Percentiles rank a stretch among this genome's conserved stretches.
Conservation (phyloP, 1,284 basidiomycete species). For the Leucoagaricus sp. region DNA sequence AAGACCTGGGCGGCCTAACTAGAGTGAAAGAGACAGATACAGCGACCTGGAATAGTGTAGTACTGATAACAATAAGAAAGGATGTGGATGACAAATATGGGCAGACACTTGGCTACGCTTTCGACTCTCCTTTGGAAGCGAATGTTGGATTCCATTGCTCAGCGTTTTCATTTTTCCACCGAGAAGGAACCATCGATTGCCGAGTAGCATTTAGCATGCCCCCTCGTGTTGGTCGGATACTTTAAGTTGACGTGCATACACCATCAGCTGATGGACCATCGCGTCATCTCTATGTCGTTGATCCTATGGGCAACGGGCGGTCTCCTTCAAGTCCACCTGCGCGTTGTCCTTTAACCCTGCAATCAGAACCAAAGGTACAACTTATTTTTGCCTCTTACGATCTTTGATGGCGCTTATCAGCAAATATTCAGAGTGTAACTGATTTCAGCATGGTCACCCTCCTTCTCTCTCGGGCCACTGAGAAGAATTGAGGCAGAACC, state of each 20-base stretch:
- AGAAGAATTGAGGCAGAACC: neutral
- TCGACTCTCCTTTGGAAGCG: neutral
- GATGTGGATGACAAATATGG: neutral
- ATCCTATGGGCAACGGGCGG: too few relatives aligned
- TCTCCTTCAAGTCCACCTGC: slow-evolving; percentile 1
- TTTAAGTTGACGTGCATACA: too few relatives aligned
- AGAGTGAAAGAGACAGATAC: neutral
- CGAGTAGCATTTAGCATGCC: too few relatives aligned
- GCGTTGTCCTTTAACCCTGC: neutral
- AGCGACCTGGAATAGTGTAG: too few relatives aligned
- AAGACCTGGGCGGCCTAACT: neutral
- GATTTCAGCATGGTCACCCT: neutral
- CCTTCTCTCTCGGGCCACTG: neutral
- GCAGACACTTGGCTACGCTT: neutral
- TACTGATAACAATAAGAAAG: neutral
- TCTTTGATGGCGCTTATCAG: slow-evolving; percentile 1
- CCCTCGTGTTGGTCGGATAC: too few relatives aligned
- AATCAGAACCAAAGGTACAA: neutral
- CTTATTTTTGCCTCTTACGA: neutral
- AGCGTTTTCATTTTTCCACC: too few relatives aligned
- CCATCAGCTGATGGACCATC: slow-evolving; percentile 1
- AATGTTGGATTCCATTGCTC: too few relatives aligned
- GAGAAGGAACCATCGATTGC: too few relatives aligned
- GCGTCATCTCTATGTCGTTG: neutral
- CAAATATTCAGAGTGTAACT: neutral